A percentile compares a stretch with the other conserved stretches of the same genome.
Evolutionary conservation across 2,329 filamentous ascomycete species (phyloP).

Genomic region (Apiospora koreana): DNA sequence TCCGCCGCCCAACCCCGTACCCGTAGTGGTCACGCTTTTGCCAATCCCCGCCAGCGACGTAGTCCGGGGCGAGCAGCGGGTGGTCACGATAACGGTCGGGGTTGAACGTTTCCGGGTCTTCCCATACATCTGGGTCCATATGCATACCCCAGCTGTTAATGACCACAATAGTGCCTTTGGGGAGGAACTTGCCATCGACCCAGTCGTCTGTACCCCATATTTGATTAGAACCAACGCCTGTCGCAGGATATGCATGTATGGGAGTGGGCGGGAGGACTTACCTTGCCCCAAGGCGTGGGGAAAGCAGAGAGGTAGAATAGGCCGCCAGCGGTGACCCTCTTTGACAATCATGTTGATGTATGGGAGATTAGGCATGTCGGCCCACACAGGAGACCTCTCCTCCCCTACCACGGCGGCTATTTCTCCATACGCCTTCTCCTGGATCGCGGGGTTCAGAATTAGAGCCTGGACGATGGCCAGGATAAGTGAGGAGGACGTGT

Average conservation of each 20-base stretch:
- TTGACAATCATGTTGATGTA: constrained; percentile 44
- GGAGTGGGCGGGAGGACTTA: not conserved
- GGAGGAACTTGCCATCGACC: constrained; percentile 36
- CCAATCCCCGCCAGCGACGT: constrained; percentile 21
- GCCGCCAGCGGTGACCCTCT: constrained; percentile 44
- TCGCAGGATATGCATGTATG: constrained; percentile 23
- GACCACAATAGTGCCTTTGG: constrained; percentile 39
- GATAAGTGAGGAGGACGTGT: constrained; percentile 44
- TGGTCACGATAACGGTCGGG: constrained; percentile 30
- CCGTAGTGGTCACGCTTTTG: constrained; percentile 41
- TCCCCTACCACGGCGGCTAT: constrained; percentile 40
- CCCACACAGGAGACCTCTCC: constrained; percentile 37
- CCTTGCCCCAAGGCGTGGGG: constrained; percentile 35
- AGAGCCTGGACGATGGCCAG: constrained; percentile 49
- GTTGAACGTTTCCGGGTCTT: constrained; percentile 32
- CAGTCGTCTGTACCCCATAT: constrained; percentile 33
- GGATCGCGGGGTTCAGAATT: constrained; percentile 41
- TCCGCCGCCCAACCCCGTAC: constrained; percentile 47
- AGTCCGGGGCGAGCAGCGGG: constrained; percentile 35
- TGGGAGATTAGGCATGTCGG: constrained; percentile 39
- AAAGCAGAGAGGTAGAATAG: constrained; percentile 35
- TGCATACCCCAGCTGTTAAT: constrained; percentile 39
- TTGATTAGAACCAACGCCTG: constrained; percentile 12
- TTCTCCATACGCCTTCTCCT: constrained; percentile 40
- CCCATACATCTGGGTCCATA: constrained; percentile 25